Evolutionary conservation across 106 monocot genomes (phyloP).

Genomic region (Ottelia alismoides): DNA sequence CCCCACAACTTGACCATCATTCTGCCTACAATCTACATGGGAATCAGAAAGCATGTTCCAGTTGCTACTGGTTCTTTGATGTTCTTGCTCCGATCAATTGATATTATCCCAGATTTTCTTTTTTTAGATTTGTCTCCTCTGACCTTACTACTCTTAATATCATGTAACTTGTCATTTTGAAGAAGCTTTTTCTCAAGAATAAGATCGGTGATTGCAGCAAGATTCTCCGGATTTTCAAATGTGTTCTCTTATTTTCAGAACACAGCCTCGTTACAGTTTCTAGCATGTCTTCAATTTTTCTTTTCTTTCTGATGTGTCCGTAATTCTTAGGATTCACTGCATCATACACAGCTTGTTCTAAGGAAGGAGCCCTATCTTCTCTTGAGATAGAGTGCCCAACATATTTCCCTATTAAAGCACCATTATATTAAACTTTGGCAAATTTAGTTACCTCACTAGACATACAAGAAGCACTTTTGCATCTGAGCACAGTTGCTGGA

Average conservation of each 20-base stretch:
- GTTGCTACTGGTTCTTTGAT: neutral
- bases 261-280: conserved; percentile 5
- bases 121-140: neutral
- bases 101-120: conserved; percentile 1
- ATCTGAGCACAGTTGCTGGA: conserved; percentile 15
- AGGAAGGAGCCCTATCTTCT: conserved; percentile 4
- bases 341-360: conserved; percentile 1
- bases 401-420: conserved; percentile 4
- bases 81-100: neutral
- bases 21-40: too few relatives aligned
- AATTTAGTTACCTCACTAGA: conserved; percentile 6
- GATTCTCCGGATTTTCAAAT: conserved; percentile 3
- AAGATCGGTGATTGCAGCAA: conserved; percentile 8
- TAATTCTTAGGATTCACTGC: conserved; percentile 3
- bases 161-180: neutral
- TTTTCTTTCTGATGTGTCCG: conserved; percentile 19
- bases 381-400: conserved; percentile 7
- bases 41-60: too few relatives aligned
- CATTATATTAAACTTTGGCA: neutral
- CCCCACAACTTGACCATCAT: conserved; percentile 8
- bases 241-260: conserved; percentile 10
- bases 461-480: conserved; percentile 11
- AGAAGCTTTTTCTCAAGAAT: neutral
- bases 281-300: conserved; percentile 9
- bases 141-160: neutral